phyloP scores from a whole-genome alignment of 1,139 yeast species.

The Yamadazyma oceani region DNA sequence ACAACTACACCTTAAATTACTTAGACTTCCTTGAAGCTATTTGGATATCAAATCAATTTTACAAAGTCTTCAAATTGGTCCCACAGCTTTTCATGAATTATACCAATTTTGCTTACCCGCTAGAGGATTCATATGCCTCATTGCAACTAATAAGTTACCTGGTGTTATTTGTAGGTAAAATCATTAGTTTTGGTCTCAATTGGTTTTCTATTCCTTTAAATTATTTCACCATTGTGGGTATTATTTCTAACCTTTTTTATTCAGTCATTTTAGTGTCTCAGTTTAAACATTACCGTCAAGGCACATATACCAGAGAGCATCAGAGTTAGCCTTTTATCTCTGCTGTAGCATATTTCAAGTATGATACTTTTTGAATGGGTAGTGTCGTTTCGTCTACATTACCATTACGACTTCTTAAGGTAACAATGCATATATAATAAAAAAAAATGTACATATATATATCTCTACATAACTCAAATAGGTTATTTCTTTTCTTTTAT shows the following conservation, averaged over 20 bases:
- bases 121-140: not conserved
- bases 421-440: not conserved
- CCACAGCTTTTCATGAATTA: conserved; percentile 35
- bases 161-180: not conserved
- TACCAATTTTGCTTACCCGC: not conserved
- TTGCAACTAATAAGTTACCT: not conserved
- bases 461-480: not conserved
- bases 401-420: no score
- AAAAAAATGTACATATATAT: not conserved
- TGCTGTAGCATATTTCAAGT: no score
- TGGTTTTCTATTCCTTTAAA: conserved; percentile 1
- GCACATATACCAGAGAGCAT: not conserved
- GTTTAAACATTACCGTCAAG: not conserved
- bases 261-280: not conserved
- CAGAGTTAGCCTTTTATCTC: not conserved
- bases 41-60: conserved; percentile 25
- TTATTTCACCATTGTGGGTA: not conserved
- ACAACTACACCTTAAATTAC: conserved; percentile 8
- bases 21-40: conserved; percentile 30
- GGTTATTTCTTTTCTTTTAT: not conserved
- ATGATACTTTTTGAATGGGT: no score
- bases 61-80: conserved; percentile 16
- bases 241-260: not conserved
- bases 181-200: not conserved
- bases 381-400: no score